phyloP scores from a whole-genome alignment of 2,329 filamentous ascomycete species.

The Pseudogymnoascus sp. region DNA sequence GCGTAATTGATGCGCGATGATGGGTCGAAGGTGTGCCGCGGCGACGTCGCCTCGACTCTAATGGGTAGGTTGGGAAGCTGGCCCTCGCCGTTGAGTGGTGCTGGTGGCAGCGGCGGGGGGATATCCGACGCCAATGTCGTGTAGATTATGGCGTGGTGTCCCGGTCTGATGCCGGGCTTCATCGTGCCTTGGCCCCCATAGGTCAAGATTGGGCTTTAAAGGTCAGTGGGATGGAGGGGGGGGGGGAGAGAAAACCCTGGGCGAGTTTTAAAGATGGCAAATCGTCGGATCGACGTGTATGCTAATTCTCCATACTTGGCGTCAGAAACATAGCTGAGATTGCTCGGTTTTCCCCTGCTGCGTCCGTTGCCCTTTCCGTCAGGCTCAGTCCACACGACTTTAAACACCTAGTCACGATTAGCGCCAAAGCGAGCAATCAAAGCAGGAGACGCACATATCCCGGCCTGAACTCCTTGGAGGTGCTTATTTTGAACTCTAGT shows the following conservation, averaged over 20 bases:
- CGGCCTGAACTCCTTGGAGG: not conserved
- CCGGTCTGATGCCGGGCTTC: conserved; percentile 19
- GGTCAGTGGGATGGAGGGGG: not conserved
- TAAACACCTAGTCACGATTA: conserved; percentile 14
- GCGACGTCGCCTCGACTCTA: not conserved
- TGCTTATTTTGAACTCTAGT: not conserved
- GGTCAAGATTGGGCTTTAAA: conserved; percentile 18
- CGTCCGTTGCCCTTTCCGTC: not conserved
- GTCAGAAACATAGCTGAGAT: not conserved
- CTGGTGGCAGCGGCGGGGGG: not conserved
- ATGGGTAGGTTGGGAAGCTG: conserved; percentile 10
- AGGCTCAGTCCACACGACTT: conserved; percentile 17
- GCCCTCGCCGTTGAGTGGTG: not conserved
- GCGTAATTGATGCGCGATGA: conserved; percentile 22
- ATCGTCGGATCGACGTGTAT: conserved; percentile 13
- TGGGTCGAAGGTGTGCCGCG: conserved; percentile 10
- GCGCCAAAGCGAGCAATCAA: not conserved
- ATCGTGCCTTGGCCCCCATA: conserved; percentile 13
- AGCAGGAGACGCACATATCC: not conserved
- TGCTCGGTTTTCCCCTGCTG: not conserved
- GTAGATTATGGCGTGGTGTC: conserved; percentile 18
- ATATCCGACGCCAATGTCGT: not conserved
- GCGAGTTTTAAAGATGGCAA: conserved; percentile 7
- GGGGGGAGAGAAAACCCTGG: not conserved
- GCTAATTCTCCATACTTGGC: not conserved